phyloP scores from a whole-genome alignment of 2,329 filamentous ascomycete genomes.

The Fusarium sp. region DNA sequence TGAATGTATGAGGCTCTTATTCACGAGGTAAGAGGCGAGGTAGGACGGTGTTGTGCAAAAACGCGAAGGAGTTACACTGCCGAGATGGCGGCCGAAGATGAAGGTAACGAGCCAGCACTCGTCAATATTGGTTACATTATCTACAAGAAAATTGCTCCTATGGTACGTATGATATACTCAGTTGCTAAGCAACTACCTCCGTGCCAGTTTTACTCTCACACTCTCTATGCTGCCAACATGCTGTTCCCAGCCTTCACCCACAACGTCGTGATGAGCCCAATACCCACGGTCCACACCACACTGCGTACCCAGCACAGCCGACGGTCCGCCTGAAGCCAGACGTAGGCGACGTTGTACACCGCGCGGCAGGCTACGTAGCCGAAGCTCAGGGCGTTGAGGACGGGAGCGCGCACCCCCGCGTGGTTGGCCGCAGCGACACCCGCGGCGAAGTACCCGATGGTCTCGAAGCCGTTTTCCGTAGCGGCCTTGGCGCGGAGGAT shows the following conservation, averaged over 20 bases:
- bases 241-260: conserved; percentile 56
- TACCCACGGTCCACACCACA: conserved; percentile 52
- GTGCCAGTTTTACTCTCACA: background rate
- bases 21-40: conserved; percentile 13
- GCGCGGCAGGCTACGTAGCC: conserved; percentile 55
- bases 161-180: background rate
- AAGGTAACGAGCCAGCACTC: background rate
- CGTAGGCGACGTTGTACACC: conserved; percentile 57
- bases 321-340: conserved; percentile 57
- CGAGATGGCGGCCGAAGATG: conserved; percentile 21
- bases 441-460: conserved; percentile 56
- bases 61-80: conserved; percentile 11
- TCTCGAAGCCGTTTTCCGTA: conserved; percentile 58
- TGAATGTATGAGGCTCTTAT: conserved; percentile 9
- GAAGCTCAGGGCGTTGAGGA: conserved; percentile 55
- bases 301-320: conserved; percentile 53
- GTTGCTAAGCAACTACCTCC: background rate
- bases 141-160: background rate
- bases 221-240: conserved; percentile 24
- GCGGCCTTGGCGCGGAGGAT: conserved; percentile 66
- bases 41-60: background rate
- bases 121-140: background rate
- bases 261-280: conserved; percentile 50
- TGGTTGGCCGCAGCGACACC: conserved; percentile 60
- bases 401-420: conserved; percentile 52